A percentile compares a stretch with the other conserved stretches of the same genome.
These are phyloP conservation scores for Ustilago trichophora DNA, from an alignment of 1,284 basidiomycete species.

Conservation along the genomic window DNA sequence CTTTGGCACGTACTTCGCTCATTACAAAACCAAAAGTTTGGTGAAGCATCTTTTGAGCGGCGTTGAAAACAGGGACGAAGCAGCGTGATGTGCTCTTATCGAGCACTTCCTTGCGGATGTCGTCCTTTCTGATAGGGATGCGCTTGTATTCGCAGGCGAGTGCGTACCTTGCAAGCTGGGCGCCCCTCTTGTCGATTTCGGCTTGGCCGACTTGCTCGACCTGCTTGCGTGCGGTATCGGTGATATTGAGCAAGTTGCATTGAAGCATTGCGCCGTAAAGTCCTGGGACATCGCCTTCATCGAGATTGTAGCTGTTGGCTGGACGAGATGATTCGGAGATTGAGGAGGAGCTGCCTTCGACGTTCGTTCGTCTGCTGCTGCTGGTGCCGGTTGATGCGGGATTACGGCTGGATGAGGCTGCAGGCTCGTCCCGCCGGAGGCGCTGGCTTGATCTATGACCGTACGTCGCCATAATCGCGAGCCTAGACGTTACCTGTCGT, in stretches of 20 bases:
- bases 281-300: conserved; percentile 3
- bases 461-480: conserved; percentile 12
- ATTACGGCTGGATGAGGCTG: conserved; percentile 14
- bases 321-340: conserved; percentile 5
- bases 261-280: not conserved
- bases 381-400: conserved; percentile 3
- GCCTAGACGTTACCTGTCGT: too few species aligned
- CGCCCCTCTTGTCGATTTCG: conserved; percentile 42
- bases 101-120: conserved; percentile 40
- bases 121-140: conserved; percentile 32
- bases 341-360: not conserved
- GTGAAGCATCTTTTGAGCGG: conserved; percentile 50
- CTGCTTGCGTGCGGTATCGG: conserved; percentile 14
- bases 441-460: conserved; percentile 15
- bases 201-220: conserved; percentile 29
- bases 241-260: conserved; percentile 17
- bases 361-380: conserved; percentile 7
- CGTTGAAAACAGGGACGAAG: conserved; percentile 51
- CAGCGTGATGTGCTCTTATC: conserved; percentile 22
- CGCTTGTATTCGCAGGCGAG: conserved; percentile 51
- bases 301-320: conserved; percentile 11
- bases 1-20: conserved; percentile 50
- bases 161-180: conserved; percentile 51
- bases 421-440: conserved; percentile 11
- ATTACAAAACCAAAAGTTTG: conserved; percentile 47